Percentiles rank a stretch among this genome's conserved stretches.
These are phyloP conservation scores for Chytriomyces sp. DNA, from an alignment of 192 early-diverging fungal genomes.

Conservation along the genomic window DNA sequence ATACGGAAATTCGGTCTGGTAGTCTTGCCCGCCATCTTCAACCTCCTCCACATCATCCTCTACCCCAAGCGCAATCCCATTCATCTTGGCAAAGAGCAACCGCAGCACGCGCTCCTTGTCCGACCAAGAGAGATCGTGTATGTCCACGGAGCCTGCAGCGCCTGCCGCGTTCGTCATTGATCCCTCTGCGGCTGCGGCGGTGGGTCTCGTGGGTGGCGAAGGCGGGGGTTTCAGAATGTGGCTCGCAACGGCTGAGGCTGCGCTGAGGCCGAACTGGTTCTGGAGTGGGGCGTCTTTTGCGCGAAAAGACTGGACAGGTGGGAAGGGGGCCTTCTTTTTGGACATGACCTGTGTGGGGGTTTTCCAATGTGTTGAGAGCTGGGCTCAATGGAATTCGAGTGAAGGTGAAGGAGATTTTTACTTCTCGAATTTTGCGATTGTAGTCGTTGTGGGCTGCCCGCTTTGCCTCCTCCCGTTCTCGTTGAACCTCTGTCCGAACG, in stretches of 20 bases:
- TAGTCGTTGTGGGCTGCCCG: slow-evolving; percentile 45
- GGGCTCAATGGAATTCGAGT: neutral
- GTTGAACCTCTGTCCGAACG: slow-evolving; percentile 45
- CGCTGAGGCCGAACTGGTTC: slow-evolving; percentile 24
- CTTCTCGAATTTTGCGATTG: slow-evolving; percentile 50
- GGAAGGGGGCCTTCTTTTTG: slow-evolving; percentile 28
- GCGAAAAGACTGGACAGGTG: slow-evolving; percentile 42
- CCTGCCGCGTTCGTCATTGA: neutral
- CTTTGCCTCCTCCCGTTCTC: slow-evolving; percentile 34
- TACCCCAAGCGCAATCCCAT: slow-evolving; percentile 49
- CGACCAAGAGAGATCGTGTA: slow-evolving; percentile 52
- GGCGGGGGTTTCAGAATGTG: slow-evolving; percentile 25
- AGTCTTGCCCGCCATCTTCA: neutral
- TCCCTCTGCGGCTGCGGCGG: slow-evolving; percentile 28
- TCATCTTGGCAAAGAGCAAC: slow-evolving; percentile 67
- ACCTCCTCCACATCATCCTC: slow-evolving; percentile 2
- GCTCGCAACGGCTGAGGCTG: slow-evolving; percentile 24
- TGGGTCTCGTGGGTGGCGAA: slow-evolving; percentile 25
- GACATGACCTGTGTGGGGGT: slow-evolving; percentile 40
- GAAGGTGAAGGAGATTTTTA: slow-evolving; percentile 11
- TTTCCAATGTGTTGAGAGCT: neutral
- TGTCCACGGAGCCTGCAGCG: slow-evolving; percentile 37
- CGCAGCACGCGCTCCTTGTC: slow-evolving; percentile 65
- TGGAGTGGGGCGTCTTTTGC: slow-evolving; percentile 14
- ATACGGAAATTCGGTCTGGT: neutral